Evolutionary conservation across 2,329 filamentous ascomycete genomes (phyloP).

Genomic region (Alternaria triticimaculans): DNA sequence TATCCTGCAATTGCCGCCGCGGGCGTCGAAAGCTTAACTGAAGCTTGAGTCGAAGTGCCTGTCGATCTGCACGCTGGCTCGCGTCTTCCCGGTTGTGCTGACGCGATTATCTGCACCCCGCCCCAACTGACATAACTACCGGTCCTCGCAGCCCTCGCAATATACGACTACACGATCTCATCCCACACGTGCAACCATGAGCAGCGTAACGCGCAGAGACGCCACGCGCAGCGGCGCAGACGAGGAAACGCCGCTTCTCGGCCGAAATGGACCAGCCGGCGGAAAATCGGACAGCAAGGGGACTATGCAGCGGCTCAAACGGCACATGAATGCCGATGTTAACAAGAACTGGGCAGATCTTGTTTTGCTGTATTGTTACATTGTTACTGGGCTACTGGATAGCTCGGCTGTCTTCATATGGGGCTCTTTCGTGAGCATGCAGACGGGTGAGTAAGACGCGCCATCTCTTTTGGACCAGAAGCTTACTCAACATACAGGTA

Average conservation of each 20-base stretch:
- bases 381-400: slow-evolving; percentile 79
- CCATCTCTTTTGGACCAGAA: not conserved
- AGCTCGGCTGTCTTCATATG: slow-evolving; percentile 78
- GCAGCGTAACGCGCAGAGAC: slow-evolving; percentile 11
- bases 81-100: slow-evolving; percentile 3
- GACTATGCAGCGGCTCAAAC: slow-evolving; percentile 21
- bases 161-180: slow-evolving; percentile 1
- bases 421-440: slow-evolving; percentile 84
- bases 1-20: slow-evolving; percentile 40
- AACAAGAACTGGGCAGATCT: slow-evolving; percentile 70
- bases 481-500: slow-evolving; percentile 54
- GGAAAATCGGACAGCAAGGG: slow-evolving; percentile 27
- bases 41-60: slow-evolving; percentile 34
- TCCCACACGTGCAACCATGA: slow-evolving; percentile 21
- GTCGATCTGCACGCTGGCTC: slow-evolving; percentile 13
- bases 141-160: slow-evolving; percentile 4
- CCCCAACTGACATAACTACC: slow-evolving; percentile 17
- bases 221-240: slow-evolving; percentile 22
- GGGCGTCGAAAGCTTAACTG: slow-evolving; percentile 26
- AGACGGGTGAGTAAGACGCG: slow-evolving; percentile 65
- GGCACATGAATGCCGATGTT: slow-evolving; percentile 58
- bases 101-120: slow-evolving; percentile 4
- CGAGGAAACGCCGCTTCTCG: slow-evolving; percentile 46
- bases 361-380: slow-evolving; percentile 73
- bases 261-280: slow-evolving; percentile 20